Percentiles rank a stretch among this genome's conserved stretches.
Conservation (phyloP, 2,329 filamentous ascomycete genomes). For the Stachybotrys chlorohalonatus region DNA sequence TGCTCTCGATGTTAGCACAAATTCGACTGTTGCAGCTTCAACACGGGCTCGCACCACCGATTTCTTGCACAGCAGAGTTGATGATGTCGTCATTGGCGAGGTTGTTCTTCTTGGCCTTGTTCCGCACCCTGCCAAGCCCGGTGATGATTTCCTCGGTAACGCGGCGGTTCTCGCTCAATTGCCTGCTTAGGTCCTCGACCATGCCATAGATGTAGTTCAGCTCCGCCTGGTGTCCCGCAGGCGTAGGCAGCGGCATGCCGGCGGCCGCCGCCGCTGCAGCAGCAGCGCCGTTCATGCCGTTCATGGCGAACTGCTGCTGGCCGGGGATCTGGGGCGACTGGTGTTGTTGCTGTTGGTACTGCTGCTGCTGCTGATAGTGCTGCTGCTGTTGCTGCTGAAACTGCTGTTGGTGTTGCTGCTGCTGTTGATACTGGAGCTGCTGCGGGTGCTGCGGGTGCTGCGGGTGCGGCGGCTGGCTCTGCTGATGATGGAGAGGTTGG, state of each 20-base stretch:
- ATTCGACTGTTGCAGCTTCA: too few species aligned
- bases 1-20: constrained; percentile 13
- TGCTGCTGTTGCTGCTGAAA: neutral
- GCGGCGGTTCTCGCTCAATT: constrained; percentile 51
- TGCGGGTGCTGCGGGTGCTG: neutral
- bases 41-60: constrained; percentile 36
- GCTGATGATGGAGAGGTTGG: neutral
- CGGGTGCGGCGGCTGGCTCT: neutral
- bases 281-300: constrained; percentile 35
- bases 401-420: neutral
- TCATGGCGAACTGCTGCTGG: constrained; percentile 23
- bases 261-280: constrained; percentile 13
- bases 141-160: constrained; percentile 55
- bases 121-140: constrained; percentile 53
- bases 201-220: constrained; percentile 60
- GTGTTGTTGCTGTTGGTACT: neutral
- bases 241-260: constrained; percentile 46
- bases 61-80: constrained; percentile 42
- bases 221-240: constrained; percentile 60
- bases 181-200: constrained; percentile 57
- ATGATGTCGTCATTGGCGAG: constrained; percentile 52
- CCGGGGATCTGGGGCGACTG: neutral
- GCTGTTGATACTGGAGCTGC: neutral
- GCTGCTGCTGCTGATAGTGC: neutral
- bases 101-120: constrained; percentile 41